Evolutionary conservation across 306 rosid genomes (phyloP).

Genomic region (Abrus precatorius): DNA sequence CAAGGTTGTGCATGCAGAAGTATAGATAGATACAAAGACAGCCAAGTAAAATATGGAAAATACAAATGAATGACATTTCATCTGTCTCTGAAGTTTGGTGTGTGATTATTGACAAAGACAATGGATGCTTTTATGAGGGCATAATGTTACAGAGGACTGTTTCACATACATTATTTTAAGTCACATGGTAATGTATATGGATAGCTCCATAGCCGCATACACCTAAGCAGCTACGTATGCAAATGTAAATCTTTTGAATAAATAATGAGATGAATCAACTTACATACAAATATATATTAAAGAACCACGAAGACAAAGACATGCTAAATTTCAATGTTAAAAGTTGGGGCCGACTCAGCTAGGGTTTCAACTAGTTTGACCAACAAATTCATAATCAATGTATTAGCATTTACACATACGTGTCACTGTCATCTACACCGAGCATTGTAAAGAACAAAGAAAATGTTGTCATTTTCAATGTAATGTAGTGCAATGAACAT

Average conservation of each 20-base stretch:
- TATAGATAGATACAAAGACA: constrained; percentile 26
- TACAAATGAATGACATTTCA: constrained; percentile 18
- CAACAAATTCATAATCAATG: constrained; percentile 18
- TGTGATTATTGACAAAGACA: constrained; percentile 4
- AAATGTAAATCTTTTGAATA: constrained; percentile 13
- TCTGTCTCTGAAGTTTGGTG: not conserved
- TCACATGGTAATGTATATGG: constrained; percentile 17
- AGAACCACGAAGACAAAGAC: constrained; percentile 21
- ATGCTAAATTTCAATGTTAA: not conserved
- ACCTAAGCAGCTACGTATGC: constrained; percentile 1
- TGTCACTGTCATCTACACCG: constrained; percentile 7
- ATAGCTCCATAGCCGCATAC: constrained; percentile 11
- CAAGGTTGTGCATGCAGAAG: constrained; percentile 31
- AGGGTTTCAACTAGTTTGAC: constrained; percentile 27
- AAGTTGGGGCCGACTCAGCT: constrained; percentile 3
- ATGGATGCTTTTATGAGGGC: not conserved
- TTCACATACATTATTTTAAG: constrained; percentile 18
- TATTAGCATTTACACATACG: not conserved
- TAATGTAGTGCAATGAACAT: constrained; percentile 48
- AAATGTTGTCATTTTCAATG: constrained; percentile 20
- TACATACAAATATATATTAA: not conserved
- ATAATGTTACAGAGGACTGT: constrained; percentile 23
- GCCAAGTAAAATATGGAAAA: constrained; percentile 16
- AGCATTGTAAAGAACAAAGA: constrained; percentile 12
- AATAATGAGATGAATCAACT: constrained; percentile 13